A percentile compares a stretch with the other conserved stretches of the same genome.
Conservation (phyloP, 805 yeast genomes). For the Kodamaea sagamina region DNA sequence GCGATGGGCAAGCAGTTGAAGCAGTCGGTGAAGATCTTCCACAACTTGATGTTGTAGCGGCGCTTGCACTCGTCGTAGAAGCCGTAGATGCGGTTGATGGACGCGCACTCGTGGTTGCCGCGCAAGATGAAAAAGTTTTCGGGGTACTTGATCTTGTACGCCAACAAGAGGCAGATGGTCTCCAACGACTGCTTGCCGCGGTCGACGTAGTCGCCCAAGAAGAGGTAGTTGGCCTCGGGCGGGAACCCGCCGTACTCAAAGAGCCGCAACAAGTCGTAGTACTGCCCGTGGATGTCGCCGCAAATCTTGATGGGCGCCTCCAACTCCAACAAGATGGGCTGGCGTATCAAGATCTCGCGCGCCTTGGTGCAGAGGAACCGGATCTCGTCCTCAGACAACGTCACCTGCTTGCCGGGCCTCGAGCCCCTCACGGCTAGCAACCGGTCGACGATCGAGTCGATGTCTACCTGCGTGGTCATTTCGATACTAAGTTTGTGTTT, state of each 20-base stretch:
- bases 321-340: conserved; percentile 90
- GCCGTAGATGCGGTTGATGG: conserved; percentile 96
- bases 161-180: conserved; percentile 89
- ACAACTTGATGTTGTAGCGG: conserved; percentile 94
- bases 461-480: conserved; percentile 46
- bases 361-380: conserved; percentile 96
- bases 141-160: conserved; percentile 96
- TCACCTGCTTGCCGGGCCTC: conserved; percentile 96
- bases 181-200: conserved; percentile 97
- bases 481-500: neutral
- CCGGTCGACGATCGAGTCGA: conserved; percentile 96
- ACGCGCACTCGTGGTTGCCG: conserved; percentile 98
- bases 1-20: conserved; percentile 98
- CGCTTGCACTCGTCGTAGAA: conserved; percentile 98
- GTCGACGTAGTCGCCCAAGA: conserved; percentile 96
- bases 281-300: conserved; percentile 99
- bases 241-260: conserved; percentile 99
- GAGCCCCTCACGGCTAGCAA: conserved; percentile 96
- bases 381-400: conserved; percentile 90
- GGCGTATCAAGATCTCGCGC: conserved; percentile 95
- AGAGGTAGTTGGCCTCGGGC: conserved; percentile 95
- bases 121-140: conserved; percentile 95
- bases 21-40: conserved; percentile 99
- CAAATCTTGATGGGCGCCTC: conserved; percentile 97
- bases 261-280: conserved; percentile 90